A percentile compares a stretch with the other conserved stretches of the same genome.
Conservation (phyloP, 2,329 filamentous ascomycete genomes). For the Fusarium sp. region DNA sequence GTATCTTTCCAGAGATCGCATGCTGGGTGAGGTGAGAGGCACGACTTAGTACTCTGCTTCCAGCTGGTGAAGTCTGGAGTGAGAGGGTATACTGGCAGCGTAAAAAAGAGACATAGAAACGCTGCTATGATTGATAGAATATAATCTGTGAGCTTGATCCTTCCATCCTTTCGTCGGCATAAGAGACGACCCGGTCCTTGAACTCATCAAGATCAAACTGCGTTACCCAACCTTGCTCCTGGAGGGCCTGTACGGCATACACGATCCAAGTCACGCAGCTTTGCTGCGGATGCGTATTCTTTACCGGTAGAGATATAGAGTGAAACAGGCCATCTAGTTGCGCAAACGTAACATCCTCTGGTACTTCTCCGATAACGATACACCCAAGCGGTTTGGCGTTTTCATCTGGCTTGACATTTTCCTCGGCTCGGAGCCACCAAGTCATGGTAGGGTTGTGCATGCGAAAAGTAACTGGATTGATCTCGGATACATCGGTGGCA, state of each 20-base stretch:
- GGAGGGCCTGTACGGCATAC: conserved; percentile 41
- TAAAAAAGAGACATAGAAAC: background rate
- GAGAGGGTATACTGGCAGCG: background rate
- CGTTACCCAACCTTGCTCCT: conserved; percentile 38
- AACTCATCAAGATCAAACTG: conserved; percentile 42
- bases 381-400: conserved; percentile 42
- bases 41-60: background rate
- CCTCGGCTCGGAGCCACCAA: conserved; percentile 42
- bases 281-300: conserved; percentile 47
- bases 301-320: conserved; percentile 41
- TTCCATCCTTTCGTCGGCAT: conserved; percentile 44
- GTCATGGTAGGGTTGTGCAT: conserved; percentile 47
- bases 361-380: conserved; percentile 42
- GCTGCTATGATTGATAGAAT: background rate
- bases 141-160: background rate
- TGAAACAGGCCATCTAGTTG: conserved; percentile 39
- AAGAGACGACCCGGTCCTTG: conserved; percentile 42
- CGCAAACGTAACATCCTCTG: conserved; percentile 17
- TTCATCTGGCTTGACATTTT: conserved; percentile 25
- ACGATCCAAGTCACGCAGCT: conserved; percentile 49
- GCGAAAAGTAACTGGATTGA: conserved; percentile 45
- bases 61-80: background rate
- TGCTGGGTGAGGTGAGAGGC: too few species aligned
- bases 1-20: too few species aligned
- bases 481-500: conserved; percentile 45